Base-by-base conservation (phyloP, 2,329 filamentous ascomycete species). In the Aspergillus ibericus region DNA sequence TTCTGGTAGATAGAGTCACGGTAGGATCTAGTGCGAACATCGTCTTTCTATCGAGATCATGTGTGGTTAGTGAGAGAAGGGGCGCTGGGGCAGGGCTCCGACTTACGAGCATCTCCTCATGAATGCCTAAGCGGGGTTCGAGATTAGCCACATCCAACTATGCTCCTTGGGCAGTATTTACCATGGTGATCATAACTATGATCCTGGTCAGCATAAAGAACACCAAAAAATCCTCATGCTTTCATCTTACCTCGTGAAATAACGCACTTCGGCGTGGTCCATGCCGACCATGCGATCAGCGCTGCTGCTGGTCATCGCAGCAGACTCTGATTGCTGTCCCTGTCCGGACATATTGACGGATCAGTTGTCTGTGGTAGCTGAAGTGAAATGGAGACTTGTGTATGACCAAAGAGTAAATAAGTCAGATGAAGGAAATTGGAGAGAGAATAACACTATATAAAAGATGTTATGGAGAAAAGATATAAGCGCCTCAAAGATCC, bases 1-100 rank as follows among this genome's bases (percentile, higher is more conserved):
- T 98, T 99, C 79, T 98, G 93, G 75, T 96, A 88, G 75, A 99
- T 98, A 52, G 95, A 87, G 77, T 98, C 93, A 83, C 96, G 93
- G 83, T 99, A 99, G 62, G 92, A 96, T 76, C 88, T 86, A 58
- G 95, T 99, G 68, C 95, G 92, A 61, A 99, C 93, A 79, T 99
- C 95, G 80, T 99, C 95, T 89, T 97, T 98, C 91, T 96, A 73
- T 61, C 72, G 32, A 1, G 38, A 22, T 22, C 47, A 46, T 40
- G 49, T 34, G 18, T 47, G n/a, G 34, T 62, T 50, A 62, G 52
- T 40, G 34, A 34, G 12, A 42, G 18, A 13, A 18, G 13, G 20
- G 38, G 38, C 9, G 16, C 13, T 42, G 27, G 16, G 48, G n/a
- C 12, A 52, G 20, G 12, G 10, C 10, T 29, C 18, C 48, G n/a